Evolutionary conservation across 176 grass and related monocot genomes (phyloP), one percentile per base, ranked within the genome.

Genomic region (Areca catechu): DNA sequence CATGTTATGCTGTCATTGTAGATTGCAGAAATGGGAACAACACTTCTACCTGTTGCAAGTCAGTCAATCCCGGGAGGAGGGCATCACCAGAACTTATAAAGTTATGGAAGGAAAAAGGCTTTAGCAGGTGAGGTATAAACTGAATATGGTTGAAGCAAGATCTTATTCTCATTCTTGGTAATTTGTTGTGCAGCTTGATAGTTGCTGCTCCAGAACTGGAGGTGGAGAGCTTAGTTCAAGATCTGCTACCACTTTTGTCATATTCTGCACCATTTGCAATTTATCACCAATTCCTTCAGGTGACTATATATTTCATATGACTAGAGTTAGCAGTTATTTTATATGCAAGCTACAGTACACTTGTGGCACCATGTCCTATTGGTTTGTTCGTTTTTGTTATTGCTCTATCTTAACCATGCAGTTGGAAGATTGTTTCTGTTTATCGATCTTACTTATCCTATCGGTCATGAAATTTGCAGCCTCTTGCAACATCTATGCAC

Each of bases 241-340:
- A 91, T 75, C 67, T 97, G 19, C 93, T 97, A 63, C 86, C 86
- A 10, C 72, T 97, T 52, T 63, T 97, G 29, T 80, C 93, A 20
- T 91, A 75, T 80, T 97, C 93, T 63, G 86, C 93, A 77, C 83
- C 93, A 14, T 97, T 97, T 80, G 83, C 66, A 58, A 82, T 91
- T 47, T 97, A 91, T 71, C 93, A 97, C 58, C 93, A 88, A 66
- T 85, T 91, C 59, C 80, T 92, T 82, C 78, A 89, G 76, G 87
- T 91, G 65, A 74, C 51, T 50, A 16, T 65, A 49, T 9, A 25
- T 20, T 20, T 20, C 18, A 12, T 22, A 14, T 14, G 7, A 14
- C 9, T 43, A 3, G 34, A 12, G 3, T 43, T 43, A 43, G 34
- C 34, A 43, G 34, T 43, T 43, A 43, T 43, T 43, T 43, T 2